These are phyloP conservation scores for Babesia ovis DNA, from an alignment of 169 alveolate species.

Conservation along the genomic window DNA sequence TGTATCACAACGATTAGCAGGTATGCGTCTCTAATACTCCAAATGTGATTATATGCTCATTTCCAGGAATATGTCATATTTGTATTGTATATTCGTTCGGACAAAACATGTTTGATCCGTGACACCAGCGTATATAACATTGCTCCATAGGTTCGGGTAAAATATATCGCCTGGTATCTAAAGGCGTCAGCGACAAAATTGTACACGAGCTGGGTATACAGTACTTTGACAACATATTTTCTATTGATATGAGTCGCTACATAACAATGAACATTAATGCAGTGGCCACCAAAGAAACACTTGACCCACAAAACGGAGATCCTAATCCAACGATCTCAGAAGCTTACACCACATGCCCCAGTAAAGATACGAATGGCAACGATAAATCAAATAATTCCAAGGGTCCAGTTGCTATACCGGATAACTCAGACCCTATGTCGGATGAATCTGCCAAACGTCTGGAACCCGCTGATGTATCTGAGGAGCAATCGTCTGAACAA, in stretches of 20 bases:
- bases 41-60: too few relatives aligned
- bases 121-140: too few relatives aligned
- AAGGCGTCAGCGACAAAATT: conserved; percentile 66
- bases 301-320: too few relatives aligned
- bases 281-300: too few relatives aligned
- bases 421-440: not conserved
- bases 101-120: too few relatives aligned
- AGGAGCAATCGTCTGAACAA: too few relatives aligned
- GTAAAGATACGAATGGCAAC: not conserved
- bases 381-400: not conserved
- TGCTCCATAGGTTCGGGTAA: conserved; percentile 57
- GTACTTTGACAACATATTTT: conserved; percentile 46
- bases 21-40: too few relatives aligned
- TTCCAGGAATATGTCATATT: too few relatives aligned
- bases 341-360: too few relatives aligned
- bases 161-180: conserved; percentile 59
- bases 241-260: conserved; percentile 39
- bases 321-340: too few relatives aligned
- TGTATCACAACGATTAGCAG: conserved; percentile 52
- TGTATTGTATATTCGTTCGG: too few relatives aligned
- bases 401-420: not conserved
- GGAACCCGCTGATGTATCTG: too few relatives aligned
- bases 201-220: conserved; percentile 60
- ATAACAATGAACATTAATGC: not conserved
- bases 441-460: not conserved